Conservation (phyloP, 225 moss, liverwort and hornwort species). For the Antitrichia curtipendula region DNA sequence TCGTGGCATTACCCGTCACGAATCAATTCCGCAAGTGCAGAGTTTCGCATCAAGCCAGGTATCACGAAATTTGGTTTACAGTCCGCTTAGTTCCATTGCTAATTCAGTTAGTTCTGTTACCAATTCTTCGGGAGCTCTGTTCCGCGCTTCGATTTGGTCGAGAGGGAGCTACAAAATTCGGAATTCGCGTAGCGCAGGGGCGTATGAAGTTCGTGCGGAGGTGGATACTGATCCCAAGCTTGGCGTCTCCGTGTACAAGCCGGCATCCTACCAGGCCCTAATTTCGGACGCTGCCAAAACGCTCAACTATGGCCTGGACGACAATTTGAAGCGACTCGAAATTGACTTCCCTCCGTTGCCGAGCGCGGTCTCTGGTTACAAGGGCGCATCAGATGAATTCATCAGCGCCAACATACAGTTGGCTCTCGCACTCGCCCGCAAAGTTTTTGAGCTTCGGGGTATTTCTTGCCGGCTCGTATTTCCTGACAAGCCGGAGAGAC, state of each 20-base stretch:
- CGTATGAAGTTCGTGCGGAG: constrained; percentile 2
- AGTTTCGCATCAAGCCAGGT: neutral
- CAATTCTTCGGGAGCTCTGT: neutral
- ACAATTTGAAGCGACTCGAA: constrained; percentile 53
- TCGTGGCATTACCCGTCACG: neutral
- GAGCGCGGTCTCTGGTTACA: constrained; percentile 83
- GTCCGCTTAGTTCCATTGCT: neutral
- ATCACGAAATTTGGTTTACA: neutral
- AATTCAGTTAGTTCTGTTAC: neutral
- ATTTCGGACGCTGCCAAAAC: constrained; percentile 69
- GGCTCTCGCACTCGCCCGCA: constrained; percentile 68
- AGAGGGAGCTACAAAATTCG: neutral
- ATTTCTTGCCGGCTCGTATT: constrained; percentile 58
- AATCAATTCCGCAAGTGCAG: neutral
- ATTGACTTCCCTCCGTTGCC: constrained; percentile 96
- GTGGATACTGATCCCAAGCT: constrained; percentile 42
- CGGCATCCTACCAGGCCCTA: constrained; percentile 59
- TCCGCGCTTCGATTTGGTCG: neutral
- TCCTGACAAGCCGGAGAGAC: constrained; percentile 78
- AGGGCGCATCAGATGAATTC: constrained; percentile 91
- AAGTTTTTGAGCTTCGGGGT: constrained; percentile 46
- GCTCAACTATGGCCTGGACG: constrained; percentile 54
- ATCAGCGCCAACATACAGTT: constrained; percentile 92
- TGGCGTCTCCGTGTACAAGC: constrained; percentile 69
- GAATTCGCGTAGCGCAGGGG: neutral